Evolutionary conservation across 176 grass and related monocot species (phyloP).

Genomic region (Chloris gayana): DNA sequence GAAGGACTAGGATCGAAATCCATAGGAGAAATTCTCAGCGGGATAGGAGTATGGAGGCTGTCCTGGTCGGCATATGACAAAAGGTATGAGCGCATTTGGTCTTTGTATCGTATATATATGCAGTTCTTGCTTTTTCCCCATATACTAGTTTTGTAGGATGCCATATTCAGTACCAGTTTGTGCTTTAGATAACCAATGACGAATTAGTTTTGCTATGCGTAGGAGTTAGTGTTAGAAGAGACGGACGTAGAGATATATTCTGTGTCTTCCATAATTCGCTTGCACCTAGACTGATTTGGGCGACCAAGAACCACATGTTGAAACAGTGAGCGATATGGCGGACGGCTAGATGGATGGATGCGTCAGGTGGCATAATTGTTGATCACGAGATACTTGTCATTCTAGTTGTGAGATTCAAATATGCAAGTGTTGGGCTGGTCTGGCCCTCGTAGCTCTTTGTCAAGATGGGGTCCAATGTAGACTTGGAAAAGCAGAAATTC

Average conservation of each 20-base stretch:
- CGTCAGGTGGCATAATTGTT: background rate
- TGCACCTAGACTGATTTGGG: no score
- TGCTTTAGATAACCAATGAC: no score
- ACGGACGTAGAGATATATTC: no score
- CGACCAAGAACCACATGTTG: no score
- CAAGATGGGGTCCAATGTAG: background rate
- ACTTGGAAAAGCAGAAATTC: background rate
- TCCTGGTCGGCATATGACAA: background rate
- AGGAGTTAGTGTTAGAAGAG: no score
- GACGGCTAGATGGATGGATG: background rate
- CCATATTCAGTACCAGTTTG: background rate
- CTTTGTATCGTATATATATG: background rate
- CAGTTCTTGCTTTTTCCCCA: background rate
- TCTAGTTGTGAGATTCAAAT: no score
- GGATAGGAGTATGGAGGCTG: background rate
- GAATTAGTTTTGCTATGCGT: no score
- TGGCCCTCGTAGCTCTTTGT: no score
- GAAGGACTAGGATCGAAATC: background rate
- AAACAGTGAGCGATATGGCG: no score
- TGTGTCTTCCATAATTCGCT: no score
- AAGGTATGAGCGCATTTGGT: background rate
- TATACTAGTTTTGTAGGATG: background rate
- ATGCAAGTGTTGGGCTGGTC: no score
- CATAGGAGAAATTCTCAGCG: background rate
- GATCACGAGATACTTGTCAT: background rate